phyloP scores from a whole-genome alignment of 1,284 basidiomycete genomes.

The Sphaerobolus stellatus region DNA sequence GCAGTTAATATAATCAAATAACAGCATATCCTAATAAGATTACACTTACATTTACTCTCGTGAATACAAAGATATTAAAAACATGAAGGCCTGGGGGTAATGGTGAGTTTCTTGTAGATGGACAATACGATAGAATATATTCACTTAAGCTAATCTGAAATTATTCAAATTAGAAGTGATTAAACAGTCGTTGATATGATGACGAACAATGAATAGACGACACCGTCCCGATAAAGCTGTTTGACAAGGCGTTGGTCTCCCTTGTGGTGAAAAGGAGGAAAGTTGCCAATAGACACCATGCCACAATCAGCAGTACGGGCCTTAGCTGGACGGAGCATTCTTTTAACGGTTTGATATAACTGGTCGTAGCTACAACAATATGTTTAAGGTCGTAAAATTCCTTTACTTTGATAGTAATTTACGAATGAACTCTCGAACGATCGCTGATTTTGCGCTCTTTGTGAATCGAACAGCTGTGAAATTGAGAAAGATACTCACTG shows the following conservation, averaged over 20 bases:
- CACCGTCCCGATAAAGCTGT: conserved; percentile 17
- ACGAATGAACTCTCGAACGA: neutral
- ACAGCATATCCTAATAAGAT: neutral
- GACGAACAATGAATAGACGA: conserved; percentile 10
- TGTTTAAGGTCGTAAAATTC: too few relatives aligned
- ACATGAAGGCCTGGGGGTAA: neutral
- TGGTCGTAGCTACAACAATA: too few relatives aligned
- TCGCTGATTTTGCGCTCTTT: neutral
- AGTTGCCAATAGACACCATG: neutral
- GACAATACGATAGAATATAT: too few relatives aligned
- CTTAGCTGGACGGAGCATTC: neutral
- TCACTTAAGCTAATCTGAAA: neutral
- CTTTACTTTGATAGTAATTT: too few relatives aligned
- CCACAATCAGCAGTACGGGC: neutral
- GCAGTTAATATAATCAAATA: neutral
- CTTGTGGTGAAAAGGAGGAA: conserved; percentile 13
- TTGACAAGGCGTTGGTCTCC: conserved; percentile 5
- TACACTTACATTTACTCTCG: neutral
- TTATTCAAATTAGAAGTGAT: neutral
- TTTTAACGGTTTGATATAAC: neutral
- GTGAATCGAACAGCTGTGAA: neutral
- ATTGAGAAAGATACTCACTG: neutral
- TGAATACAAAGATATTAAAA: neutral
- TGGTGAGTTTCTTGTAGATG: too few relatives aligned
- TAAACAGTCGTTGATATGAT: neutral